These are phyloP conservation scores for Peribolospora baueri DNA, from an alignment of 768 basidiomycete genomes.

Conservation along the genomic window DNA sequence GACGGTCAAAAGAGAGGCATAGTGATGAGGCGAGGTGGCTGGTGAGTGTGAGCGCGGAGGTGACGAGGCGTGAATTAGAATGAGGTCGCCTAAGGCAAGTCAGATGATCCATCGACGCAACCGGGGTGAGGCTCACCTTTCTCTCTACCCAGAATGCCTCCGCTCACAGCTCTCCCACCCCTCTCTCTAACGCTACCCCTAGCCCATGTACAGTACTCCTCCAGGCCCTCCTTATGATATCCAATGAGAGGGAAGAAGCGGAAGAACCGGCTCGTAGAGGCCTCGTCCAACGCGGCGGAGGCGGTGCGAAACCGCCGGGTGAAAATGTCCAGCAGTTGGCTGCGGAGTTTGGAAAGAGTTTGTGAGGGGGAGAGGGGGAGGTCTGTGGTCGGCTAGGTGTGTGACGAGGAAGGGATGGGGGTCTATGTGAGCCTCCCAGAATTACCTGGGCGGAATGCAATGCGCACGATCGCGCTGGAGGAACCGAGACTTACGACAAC, in stretches of 20 bases:
- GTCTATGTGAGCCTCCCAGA: background rate
- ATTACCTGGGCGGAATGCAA: background rate
- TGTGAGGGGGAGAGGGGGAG: conserved; percentile 65
- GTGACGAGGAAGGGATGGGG: background rate
- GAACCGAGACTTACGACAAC: conserved; percentile 43
- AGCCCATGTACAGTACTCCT: conserved; percentile 80
- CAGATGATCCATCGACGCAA: background rate
- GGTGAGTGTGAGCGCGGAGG: background rate
- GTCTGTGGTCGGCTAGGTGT: conserved; percentile 58
- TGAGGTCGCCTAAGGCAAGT: background rate
- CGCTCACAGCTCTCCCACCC: background rate
- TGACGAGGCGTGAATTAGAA: background rate
- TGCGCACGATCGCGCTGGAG: background rate
- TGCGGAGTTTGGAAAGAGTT: conserved; percentile 48
- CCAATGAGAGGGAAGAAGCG: conserved; percentile 89
- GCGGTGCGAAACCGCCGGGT: conserved; percentile 57
- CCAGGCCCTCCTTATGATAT: conserved; percentile 73
- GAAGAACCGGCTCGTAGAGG: conserved; percentile 68
- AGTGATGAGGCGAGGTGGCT: conserved; percentile 86
- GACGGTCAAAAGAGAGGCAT: conserved; percentile 64
- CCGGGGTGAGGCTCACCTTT: background rate
- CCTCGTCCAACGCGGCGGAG: conserved; percentile 41
- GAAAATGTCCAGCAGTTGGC: conserved; percentile 52
- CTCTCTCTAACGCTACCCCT: conserved; percentile 20
- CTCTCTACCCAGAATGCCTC: conserved; percentile 5